Evolutionary conservation across 345 rosid species (phyloP), one percentile per base, ranked within the genome.

Genomic region (Salix udensis): DNA sequence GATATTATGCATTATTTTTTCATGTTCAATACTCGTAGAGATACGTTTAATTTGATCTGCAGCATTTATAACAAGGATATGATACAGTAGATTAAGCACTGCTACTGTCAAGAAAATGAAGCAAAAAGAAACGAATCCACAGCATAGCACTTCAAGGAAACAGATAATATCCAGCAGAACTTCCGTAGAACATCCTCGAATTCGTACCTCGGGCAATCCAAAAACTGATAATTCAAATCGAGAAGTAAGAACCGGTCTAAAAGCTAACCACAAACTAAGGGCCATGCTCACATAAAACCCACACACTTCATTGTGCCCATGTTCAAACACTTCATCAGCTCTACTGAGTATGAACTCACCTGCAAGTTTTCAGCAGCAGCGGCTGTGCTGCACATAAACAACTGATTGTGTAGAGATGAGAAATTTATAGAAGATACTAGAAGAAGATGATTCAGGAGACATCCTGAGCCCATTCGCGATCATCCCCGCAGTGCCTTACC

Each of bases 261-360:
- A 66, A 72, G 21, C 81, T 60, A 11, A 67, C 76, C 23, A 78
- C 67, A 73, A 78, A 72, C 76, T 72, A 5, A 36, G 23, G 18
- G 44, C 64, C 4, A 72, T 64, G 71, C 75, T 58, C 26, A 78
- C 40, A 52, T 65, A 39, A 42, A 72, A 72, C 19, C 46, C 55
- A 6, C 36, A 15, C 61, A 21, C 61, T 53, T 53, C 24, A 11
- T 21, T 8, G 61, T 7, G 61, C 61, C 24, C 26, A 7, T 53
- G 61, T 19, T 23, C 61, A 40, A 40, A 9, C 44, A 40, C 44
- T 40, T 10, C 3, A 40, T 40, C 3, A 9, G 44, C 10, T 40
- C 44, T 1, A 9, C 9, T 9, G 44, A 40, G 10, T 10, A 10
- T 40, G 13, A 40, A 40, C 44, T 40, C 44, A 9, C 44, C 44